Evolutionary conservation across 495 filamentous ascomycete genomes (phyloP).

Genomic region (Apodospora peruviana): DNA sequence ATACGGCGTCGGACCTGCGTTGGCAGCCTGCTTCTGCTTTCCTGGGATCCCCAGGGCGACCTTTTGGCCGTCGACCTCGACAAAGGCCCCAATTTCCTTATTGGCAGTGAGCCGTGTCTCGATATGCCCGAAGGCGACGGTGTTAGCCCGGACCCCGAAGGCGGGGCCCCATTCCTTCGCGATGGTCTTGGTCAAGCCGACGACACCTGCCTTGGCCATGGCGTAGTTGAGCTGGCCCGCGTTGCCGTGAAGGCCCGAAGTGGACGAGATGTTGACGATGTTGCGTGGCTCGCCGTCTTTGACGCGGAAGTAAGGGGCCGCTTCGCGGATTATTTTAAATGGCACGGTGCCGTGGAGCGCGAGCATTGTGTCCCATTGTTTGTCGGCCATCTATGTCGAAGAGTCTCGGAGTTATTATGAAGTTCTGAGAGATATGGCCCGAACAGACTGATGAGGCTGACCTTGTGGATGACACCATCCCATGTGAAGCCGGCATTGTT

Average conservation of each 20-base stretch:
- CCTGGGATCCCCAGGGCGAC: conserved; percentile 71
- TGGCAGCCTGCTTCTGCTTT: conserved; percentile 28
- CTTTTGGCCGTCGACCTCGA: conserved; percentile 71
- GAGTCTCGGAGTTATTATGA: too few relatives aligned
- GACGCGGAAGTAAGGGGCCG: conserved; percentile 80
- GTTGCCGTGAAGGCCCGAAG: conserved; percentile 76
- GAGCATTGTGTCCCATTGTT: conserved; percentile 85
- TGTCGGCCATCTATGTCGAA: conserved; percentile 66
- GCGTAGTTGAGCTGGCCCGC: conserved; percentile 83
- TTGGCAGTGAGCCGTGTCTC: conserved; percentile 69
- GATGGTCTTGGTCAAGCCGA: conserved; percentile 76
- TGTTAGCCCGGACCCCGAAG: conserved; percentile 80
- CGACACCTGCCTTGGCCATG: conserved; percentile 74
- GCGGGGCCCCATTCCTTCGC: conserved; percentile 88
- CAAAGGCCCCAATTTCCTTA: conserved; percentile 75
- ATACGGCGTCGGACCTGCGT: conserved; percentile 38
- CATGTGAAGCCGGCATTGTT: conserved; percentile 87
- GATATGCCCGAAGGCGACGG: conserved; percentile 76
- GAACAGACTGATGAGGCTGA: conserved; percentile 17
- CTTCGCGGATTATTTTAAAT: conserved; percentile 73
- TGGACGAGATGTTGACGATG: conserved; percentile 77
- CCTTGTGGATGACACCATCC: conserved; percentile 88
- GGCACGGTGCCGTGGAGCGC: conserved; percentile 75
- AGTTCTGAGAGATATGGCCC: too few relatives aligned
- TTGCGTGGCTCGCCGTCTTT: conserved; percentile 72